phyloP scores from a whole-genome alignment of 176 grass and related monocot species.

The Zoysia pacifica region DNA sequence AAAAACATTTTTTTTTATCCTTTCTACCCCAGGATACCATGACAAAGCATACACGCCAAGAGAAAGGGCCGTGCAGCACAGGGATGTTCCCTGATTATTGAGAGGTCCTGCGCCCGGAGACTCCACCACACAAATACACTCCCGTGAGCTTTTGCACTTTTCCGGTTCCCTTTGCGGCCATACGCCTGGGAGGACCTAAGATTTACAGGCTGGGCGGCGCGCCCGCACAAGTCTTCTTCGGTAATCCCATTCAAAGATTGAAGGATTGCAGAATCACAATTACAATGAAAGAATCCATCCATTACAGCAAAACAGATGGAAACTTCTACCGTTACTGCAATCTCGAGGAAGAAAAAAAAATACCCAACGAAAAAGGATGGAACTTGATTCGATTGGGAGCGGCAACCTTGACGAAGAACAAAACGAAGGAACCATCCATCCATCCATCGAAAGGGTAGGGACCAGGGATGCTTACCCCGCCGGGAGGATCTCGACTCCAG shows the following conservation, averaged over 20 bases:
- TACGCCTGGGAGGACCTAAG: no score
- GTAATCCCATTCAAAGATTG: no score
- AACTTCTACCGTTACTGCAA: not conserved
- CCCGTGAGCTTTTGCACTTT: constrained; percentile 2
- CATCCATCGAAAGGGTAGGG: no score
- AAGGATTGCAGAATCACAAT: no score
- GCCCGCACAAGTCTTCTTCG: no score
- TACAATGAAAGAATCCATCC: no score
- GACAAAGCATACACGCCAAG: not conserved
- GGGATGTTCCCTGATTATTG: constrained; percentile 1
- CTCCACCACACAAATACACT: not conserved
- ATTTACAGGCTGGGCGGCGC: no score
- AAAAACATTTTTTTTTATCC: not conserved
- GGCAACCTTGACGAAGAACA: not conserved
- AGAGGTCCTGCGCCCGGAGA: not conserved
- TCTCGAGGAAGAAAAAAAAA: no score
- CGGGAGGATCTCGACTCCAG: not conserved
- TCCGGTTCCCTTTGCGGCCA: no score
- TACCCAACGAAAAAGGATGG: not conserved
- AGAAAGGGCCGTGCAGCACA: not conserved
- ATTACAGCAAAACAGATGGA: not conserved
- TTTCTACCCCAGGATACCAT: not conserved
- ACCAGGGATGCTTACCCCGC: not conserved
- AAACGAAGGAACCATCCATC: not conserved
- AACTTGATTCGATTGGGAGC: not conserved